Evolutionary conservation across 768 basidiomycete species (phyloP).

Genomic region (Russula vinacea): DNA sequence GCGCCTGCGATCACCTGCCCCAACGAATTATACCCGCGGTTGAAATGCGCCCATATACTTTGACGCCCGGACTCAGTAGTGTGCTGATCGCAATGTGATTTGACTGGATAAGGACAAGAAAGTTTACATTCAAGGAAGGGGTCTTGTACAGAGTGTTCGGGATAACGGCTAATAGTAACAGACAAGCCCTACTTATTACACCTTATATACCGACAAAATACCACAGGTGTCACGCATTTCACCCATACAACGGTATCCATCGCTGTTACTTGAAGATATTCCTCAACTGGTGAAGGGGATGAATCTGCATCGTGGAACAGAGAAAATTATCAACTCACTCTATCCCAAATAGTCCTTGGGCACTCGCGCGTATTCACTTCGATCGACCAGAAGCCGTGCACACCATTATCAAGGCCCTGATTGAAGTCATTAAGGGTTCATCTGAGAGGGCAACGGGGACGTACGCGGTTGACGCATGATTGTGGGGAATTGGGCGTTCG

Average conservation of each 20-base stretch:
- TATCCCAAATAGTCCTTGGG: conserved; percentile 25
- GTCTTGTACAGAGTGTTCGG: neutral
- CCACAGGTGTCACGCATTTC: neutral
- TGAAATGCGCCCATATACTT: conserved; percentile 9
- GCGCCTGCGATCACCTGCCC: conserved; percentile 57
- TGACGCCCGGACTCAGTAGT: neutral
- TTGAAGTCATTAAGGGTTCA: neutral
- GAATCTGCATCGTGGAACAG: neutral
- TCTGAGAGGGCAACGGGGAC: neutral
- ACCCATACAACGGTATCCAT: neutral
- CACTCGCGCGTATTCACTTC: conserved; percentile 24
- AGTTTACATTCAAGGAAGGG: neutral
- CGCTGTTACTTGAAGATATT: conserved; percentile 10
- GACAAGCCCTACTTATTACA: neutral
- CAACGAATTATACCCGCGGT: conserved; percentile 31
- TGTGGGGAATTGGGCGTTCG: neutral
- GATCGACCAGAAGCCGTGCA: conserved; percentile 17
- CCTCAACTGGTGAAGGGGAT: conserved; percentile 9
- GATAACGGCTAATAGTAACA: neutral
- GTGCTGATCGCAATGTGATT: neutral
- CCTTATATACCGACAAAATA: no score
- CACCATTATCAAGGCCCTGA: conserved; percentile 24
- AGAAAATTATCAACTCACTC: conserved; percentile 1
- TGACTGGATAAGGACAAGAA: neutral
- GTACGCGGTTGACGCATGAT: conserved; percentile 13